Base-by-base conservation (phyloP, 108 stramenopile species). In the Skeletonema menzelii region DNA sequence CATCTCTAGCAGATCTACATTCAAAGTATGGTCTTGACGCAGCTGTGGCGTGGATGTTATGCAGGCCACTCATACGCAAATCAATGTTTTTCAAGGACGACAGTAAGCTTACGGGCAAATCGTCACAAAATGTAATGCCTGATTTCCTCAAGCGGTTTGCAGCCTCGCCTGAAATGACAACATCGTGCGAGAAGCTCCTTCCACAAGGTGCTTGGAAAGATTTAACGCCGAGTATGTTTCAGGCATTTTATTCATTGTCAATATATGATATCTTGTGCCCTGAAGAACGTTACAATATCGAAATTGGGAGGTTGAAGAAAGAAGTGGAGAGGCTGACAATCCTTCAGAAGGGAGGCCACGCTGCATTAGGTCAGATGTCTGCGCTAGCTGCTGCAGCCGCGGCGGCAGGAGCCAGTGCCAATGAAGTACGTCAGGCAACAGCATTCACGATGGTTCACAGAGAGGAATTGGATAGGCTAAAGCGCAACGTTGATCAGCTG, bases 191-290 rank as follows among this genome's bases (percentile, higher is more conserved):
- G 24, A 63, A 27, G 27, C 64, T 85, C 56, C 70, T 87, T 30
- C 81, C 73, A 12, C 73, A 85, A 42, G 68, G 61, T 67, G 76
- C 78, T 0, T 90, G 87, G 85, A 59, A 76, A 30, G 37, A 83
- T 56, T 63, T 97, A 2, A 75, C 88, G 8, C 68, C 65, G 22
- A 35, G 59, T 8, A 69, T 97, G 28, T 94, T 91, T 37, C 88
- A 91, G 31, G 71, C 65, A 10, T 97, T 97, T 76, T 93, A 82
- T 69, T 75, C 85, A 27, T 60, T 82, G 17, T 65, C 78, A 3
- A 67, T 92, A 3, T 89, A 88, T 65, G 96, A 97, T 63, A 85
- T 97, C 28, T 76, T 69, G 20, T 89, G 87, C 32, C 96, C 96
- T 6, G 76, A 79, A 28, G 77, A 83, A 8, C 68, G 84, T 0